A percentile compares a stretch with the other conserved stretches of the same genome.
Conservation (phyloP, 768 basidiomycete genomes). For the Tubosaeta sp. region DNA sequence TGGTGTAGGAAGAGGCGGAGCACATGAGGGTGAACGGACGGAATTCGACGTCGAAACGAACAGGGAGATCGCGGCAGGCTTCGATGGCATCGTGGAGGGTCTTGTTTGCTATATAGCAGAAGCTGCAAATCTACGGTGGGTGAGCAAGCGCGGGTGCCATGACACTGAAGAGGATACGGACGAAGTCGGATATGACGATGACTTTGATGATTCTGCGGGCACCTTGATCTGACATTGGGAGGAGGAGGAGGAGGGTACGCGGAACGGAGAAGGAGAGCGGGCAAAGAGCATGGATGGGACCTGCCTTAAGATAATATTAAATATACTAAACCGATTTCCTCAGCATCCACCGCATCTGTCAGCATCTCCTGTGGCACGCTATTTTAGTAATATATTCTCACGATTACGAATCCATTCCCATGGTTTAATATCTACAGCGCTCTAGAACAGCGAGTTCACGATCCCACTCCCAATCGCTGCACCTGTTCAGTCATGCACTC, state of each 20-base stretch:
- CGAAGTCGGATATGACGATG: slow-evolving; percentile 34
- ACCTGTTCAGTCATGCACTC: slow-evolving; percentile 26
- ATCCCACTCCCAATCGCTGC: slow-evolving; percentile 42
- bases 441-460: slow-evolving; percentile 46
- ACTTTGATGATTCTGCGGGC: slow-evolving; percentile 24
- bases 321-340: slow-evolving; percentile 26
- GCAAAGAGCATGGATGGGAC: slow-evolving; percentile 25
- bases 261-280: slow-evolving; percentile 3
- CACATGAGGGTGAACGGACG: slow-evolving; percentile 32
- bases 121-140: slow-evolving; percentile 28
- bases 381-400: slow-evolving; percentile 22
- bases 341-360: slow-evolving; percentile 29
- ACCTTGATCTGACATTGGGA: slow-evolving; percentile 18
- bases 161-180: slow-evolving; percentile 11
- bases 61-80: slow-evolving; percentile 29
- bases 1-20: slow-evolving; percentile 11
- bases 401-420: slow-evolving; percentile 16
- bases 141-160: slow-evolving; percentile 5
- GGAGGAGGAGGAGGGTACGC: neutral
- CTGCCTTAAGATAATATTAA: slow-evolving; percentile 24
- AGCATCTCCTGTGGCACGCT: slow-evolving; percentile 23
- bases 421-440: slow-evolving; percentile 8
- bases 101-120: slow-evolving; percentile 39
- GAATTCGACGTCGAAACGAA: slow-evolving; percentile 34
- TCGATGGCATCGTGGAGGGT: slow-evolving; percentile 35